phyloP scores from a whole-genome alignment of 352 stramenopile species.

The Pythium chondricola region DNA sequence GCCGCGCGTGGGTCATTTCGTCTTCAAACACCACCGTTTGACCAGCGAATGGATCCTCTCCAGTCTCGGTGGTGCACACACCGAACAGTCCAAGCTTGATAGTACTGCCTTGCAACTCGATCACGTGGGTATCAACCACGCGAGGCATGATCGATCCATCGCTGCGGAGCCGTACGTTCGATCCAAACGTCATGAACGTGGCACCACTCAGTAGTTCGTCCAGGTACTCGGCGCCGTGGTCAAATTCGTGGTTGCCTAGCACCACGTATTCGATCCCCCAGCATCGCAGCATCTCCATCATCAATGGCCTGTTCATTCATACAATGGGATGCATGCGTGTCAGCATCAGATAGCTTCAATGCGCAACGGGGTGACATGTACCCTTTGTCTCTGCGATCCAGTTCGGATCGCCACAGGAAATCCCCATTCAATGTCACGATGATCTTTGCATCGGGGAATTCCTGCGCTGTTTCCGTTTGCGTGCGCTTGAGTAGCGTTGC shows the following conservation, averaged over 20 bases:
- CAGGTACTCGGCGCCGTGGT: constrained; percentile 44
- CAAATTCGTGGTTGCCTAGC: constrained; percentile 77
- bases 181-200: constrained; percentile 51
- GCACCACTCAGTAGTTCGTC: constrained; percentile 28
- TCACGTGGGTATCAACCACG: constrained; percentile 31
- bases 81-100: constrained; percentile 49
- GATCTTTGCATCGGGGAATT: constrained; percentile 23
- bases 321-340: too few relatives aligned
- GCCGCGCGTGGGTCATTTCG: constrained; percentile 32
- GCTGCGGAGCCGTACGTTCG: constrained; percentile 39
- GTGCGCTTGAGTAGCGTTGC: constrained; percentile 39
- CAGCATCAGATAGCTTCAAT: not conserved
- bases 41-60: constrained; percentile 43
- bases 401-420: constrained; percentile 61
- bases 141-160: constrained; percentile 26
- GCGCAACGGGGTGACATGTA: constrained; percentile 10
- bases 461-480: constrained; percentile 10
- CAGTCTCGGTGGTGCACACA: constrained; percentile 47
- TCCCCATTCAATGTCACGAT: constrained; percentile 68
- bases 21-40: constrained; percentile 33
- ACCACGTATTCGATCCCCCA: constrained; percentile 59
- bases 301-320: constrained; percentile 51
- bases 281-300: constrained; percentile 56
- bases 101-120: constrained; percentile 31
- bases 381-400: constrained; percentile 67